These are phyloP conservation scores for Neonectria ditissima DNA, from an alignment of 2,329 filamentous ascomycete species.

Conservation along the genomic window DNA sequence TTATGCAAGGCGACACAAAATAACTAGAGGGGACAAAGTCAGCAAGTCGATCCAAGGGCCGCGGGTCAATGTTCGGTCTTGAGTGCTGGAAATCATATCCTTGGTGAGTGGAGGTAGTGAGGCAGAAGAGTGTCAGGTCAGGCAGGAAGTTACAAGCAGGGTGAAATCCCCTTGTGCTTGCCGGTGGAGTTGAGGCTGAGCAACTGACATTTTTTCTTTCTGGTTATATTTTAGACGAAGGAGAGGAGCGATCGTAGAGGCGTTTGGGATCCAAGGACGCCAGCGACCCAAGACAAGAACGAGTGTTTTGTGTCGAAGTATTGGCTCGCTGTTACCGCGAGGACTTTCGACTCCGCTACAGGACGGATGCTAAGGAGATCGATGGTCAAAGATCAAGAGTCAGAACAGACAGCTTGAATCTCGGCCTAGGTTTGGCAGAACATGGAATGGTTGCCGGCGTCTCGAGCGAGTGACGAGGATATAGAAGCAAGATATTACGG, in stretches of 20 bases:
- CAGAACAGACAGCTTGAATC: constrained; percentile 49
- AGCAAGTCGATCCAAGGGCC: neutral
- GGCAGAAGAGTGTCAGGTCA: neutral
- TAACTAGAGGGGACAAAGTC: constrained; percentile 21
- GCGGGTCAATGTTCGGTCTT: neutral
- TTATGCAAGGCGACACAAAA: constrained; percentile 31
- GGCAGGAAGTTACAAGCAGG: neutral
- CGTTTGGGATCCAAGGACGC: constrained; percentile 63
- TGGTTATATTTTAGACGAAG: constrained; percentile 37
- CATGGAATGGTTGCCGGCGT: constrained; percentile 47
- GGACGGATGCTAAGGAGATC: constrained; percentile 33
- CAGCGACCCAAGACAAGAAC: constrained; percentile 63
- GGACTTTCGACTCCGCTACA: constrained; percentile 43
- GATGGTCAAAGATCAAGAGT: constrained; percentile 46
- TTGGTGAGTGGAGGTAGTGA: neutral
- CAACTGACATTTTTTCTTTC: constrained; percentile 42
- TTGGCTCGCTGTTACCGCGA: constrained; percentile 62
- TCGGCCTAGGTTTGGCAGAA: constrained; percentile 46
- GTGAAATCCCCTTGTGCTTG: constrained; percentile 20
- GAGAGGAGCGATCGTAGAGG: constrained; percentile 52
- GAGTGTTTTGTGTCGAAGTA: constrained; percentile 54
- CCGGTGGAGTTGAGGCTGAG: constrained; percentile 19
- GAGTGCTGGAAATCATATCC: neutral
- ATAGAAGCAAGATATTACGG: constrained; percentile 45
- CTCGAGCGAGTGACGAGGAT: constrained; percentile 38